Evolutionary conservation across 495 filamentous ascomycete species (phyloP).

Genomic region (Umbilicaria muhlenbergii): DNA sequence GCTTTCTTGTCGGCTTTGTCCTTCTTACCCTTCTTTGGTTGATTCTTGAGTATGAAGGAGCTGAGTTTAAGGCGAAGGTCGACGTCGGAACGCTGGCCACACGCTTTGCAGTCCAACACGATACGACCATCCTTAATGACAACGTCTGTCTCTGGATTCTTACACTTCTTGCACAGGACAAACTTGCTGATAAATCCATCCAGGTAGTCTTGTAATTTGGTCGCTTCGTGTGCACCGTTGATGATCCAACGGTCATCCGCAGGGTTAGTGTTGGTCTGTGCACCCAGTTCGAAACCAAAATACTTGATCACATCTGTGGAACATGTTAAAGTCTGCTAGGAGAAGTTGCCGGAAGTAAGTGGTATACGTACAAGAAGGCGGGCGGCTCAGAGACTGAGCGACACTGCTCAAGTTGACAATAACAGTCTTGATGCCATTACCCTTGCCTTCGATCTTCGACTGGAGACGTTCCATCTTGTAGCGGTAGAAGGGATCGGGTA

Average conservation of each 20-base stretch:
- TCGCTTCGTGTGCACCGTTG: slow-evolving; percentile 91
- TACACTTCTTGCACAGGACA: slow-evolving; percentile 98
- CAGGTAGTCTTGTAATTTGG: slow-evolving; percentile 94
- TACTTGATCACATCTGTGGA: slow-evolving; percentile 82
- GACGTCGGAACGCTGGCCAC: slow-evolving; percentile 79
- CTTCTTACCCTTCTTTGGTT: slow-evolving; percentile 89
- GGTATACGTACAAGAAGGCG: slow-evolving; percentile 48
- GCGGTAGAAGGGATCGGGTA: slow-evolving; percentile 97
- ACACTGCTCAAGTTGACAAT: slow-evolving; percentile 96
- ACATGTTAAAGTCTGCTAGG: slow-evolving; percentile 1
- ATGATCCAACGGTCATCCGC: slow-evolving; percentile 99
- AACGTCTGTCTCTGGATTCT: slow-evolving; percentile 96
- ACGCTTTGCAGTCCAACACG: slow-evolving; percentile 93
- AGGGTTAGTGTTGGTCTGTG: slow-evolving; percentile 94
- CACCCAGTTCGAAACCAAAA: slow-evolving; percentile 96
- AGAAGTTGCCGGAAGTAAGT: neutral
- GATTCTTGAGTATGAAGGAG: slow-evolving; percentile 93
- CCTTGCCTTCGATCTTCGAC: slow-evolving; percentile 99
- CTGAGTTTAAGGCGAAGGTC: slow-evolving; percentile 90
- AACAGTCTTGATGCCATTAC: slow-evolving; percentile 93
- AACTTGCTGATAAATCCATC: slow-evolving; percentile 97
- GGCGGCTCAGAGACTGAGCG: slow-evolving; percentile 79
- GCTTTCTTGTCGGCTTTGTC: slow-evolving; percentile 82
- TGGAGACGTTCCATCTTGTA: slow-evolving; percentile 99
- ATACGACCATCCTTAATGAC: slow-evolving; percentile 85